Conservation (phyloP, 306 rosid genomes). For the Nissolia schottii region DNA sequence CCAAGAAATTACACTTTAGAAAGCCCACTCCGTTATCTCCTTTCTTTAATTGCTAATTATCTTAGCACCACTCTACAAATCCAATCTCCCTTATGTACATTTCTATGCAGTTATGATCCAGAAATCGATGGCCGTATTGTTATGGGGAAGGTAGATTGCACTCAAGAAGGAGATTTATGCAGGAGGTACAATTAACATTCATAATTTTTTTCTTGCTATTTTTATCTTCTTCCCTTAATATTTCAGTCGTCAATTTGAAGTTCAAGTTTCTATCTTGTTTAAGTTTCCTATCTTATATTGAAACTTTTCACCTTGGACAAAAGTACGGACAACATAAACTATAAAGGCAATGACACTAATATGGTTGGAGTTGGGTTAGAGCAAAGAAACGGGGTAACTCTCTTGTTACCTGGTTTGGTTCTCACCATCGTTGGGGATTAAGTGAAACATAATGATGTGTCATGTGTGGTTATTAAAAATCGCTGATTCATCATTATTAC, state of each 20-base stretch:
- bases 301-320: background rate
- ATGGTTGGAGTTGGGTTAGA: background rate
- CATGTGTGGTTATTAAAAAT: background rate
- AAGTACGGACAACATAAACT: background rate
- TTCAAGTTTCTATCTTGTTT: background rate
- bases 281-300: background rate
- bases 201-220: background rate
- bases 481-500: background rate
- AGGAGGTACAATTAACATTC: slow-evolving; percentile 50
- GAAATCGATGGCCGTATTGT: slow-evolving; percentile 90
- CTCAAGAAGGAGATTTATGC: slow-evolving; percentile 67
- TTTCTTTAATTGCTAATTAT: background rate
- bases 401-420: background rate
- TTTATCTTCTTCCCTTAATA: background rate
- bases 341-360: background rate
- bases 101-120: slow-evolving; percentile 69
- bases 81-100: slow-evolving; percentile 13
- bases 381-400: background rate
- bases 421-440: background rate
- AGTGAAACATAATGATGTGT: background rate
- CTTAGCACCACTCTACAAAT: slow-evolving; percentile 9
- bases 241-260: background rate
- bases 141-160: slow-evolving; percentile 88
- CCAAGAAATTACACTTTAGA: slow-evolving; percentile 1
- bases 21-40: background rate